phyloP scores from a whole-genome alignment of 441 rosid genomes.

The Populus tomentosa region DNA sequence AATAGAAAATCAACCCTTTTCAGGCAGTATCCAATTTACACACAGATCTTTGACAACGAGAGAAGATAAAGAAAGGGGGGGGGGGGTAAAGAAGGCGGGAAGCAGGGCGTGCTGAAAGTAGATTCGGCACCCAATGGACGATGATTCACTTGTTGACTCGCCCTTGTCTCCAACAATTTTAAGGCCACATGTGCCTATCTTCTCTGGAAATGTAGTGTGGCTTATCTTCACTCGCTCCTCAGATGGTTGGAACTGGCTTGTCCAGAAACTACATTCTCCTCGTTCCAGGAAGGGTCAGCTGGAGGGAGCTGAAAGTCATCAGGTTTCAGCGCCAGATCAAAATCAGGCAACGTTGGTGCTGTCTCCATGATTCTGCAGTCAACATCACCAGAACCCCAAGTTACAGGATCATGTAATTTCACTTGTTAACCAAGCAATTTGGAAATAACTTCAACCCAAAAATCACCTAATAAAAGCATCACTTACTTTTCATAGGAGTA shows the following conservation, averaged over 20 bases:
- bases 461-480: not conserved
- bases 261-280: slow-evolving; percentile 35
- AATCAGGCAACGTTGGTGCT: slow-evolving; percentile 93
- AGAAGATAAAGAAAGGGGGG: not conserved
- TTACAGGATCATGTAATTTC: not conserved
- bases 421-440: not conserved
- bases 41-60: slow-evolving; percentile 1
- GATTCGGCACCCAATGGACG: slow-evolving; percentile 13
- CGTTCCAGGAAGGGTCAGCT: slow-evolving; percentile 59
- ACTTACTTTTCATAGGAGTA: slow-evolving; percentile 88
- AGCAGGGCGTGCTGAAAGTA: not conserved
- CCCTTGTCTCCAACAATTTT: slow-evolving; percentile 12
- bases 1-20: slow-evolving; percentile 9
- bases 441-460: not conserved
- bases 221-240: slow-evolving; percentile 31
- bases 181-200: not conserved
- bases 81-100: not conserved
- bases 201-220: not conserved
- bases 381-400: slow-evolving; percentile 2
- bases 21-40: slow-evolving; percentile 12
- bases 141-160: slow-evolving; percentile 12
- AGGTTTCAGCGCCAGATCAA: slow-evolving; percentile 86
- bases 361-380: slow-evolving; percentile 73
- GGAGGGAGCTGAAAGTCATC: slow-evolving; percentile 86
- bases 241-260: slow-evolving; percentile 26